A percentile compares a stretch with the other conserved stretches of the same genome.
Conservation (phyloP, 2,329 filamentous ascomycete genomes). For the Capronia americana region DNA sequence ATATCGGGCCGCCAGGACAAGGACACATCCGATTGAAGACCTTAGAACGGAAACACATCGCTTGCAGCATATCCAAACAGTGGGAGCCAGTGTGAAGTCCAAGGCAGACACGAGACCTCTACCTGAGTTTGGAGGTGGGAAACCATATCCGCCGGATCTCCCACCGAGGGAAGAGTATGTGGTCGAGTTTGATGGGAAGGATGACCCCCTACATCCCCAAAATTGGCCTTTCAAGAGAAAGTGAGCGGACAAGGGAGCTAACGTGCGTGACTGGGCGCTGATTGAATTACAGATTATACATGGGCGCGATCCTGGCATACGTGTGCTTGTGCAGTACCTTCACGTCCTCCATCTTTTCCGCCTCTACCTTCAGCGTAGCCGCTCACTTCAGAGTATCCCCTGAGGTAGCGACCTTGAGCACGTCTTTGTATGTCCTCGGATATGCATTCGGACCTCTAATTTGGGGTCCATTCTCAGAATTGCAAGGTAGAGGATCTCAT, state of each 20-base stretch:
- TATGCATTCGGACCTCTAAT: slow-evolving; percentile 57
- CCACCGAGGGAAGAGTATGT: slow-evolving; percentile 66
- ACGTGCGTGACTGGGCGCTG: neutral
- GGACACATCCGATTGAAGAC: slow-evolving; percentile 40
- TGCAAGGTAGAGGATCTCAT: slow-evolving; percentile 45
- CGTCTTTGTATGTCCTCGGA: slow-evolving; percentile 54
- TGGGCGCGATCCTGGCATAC: slow-evolving; percentile 39
- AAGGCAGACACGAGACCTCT: slow-evolving; percentile 45
- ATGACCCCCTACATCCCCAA: slow-evolving; percentile 84
- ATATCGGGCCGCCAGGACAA: slow-evolving; percentile 27
- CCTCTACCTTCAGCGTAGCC: slow-evolving; percentile 66
- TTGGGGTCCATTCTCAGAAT: slow-evolving; percentile 61
- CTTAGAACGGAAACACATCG: slow-evolving; percentile 40
- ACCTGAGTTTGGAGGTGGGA: slow-evolving; percentile 59
- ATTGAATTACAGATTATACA: slow-evolving; percentile 25
- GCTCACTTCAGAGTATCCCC: slow-evolving; percentile 62
- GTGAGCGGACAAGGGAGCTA: slow-evolving; percentile 18
- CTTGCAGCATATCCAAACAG: slow-evolving; percentile 51
- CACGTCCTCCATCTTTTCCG: slow-evolving; percentile 69
- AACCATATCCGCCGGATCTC: slow-evolving; percentile 62
- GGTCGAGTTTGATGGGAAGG: slow-evolving; percentile 77
- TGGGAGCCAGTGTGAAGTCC: slow-evolving; percentile 46
- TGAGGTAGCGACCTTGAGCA: slow-evolving; percentile 50
- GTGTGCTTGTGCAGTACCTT: slow-evolving; percentile 57
- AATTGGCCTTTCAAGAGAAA: slow-evolving; percentile 86